Evolutionary conservation across 2,329 filamentous ascomycete genomes (phyloP), one percentile per base, ranked within the genome.

Genomic region (Clarireedia homoeocarpa): DNA sequence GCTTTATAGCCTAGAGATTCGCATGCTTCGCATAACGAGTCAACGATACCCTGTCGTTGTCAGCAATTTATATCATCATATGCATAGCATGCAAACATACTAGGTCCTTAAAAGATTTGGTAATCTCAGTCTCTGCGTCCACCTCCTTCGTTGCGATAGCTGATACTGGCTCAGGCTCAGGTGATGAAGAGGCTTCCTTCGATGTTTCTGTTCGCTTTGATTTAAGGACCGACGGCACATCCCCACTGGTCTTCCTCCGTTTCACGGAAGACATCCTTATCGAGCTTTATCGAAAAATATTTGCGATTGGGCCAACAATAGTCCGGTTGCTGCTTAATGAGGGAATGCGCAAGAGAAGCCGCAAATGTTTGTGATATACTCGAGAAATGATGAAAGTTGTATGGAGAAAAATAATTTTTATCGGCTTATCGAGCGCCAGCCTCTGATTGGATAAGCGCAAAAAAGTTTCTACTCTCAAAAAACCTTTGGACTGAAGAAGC

Each of bases 11-110:
- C 87, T 53, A 97, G 79, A 0, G 82, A 77, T 5, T 81, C 81
- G 73, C 92, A 97, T 50, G 92, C 90, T 69, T 97, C 91, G 73
- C 89, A 95, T 53, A 99, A 79, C 30, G 88, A 82, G 55, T 95
- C 89, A 57, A 91, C 88, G 50, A 97, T 81, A 24, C 92, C 92
- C 82, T 85, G 53, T 9, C 30, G 10, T 26, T 7, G 45, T 49
- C 15, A 51, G 27, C 44, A 23, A 51, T 40, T 17, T 23, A 44
- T 36, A 6, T 17, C 10, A 10, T 42, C 26, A 12, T 17, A n/a
- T 10, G 48, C 30, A 40, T 4, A n/a, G 9, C 55, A 24, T 6
- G 9, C 36, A 20, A 20, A 17, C 62, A 20, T 64, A 73, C 71
- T 36, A 81, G 65, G 48, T 81, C 77, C 64, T 75, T 73, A 59